phyloP scores from a whole-genome alignment of 2,329 filamentous ascomycete species.

The Penicillium capsulatum region DNA sequence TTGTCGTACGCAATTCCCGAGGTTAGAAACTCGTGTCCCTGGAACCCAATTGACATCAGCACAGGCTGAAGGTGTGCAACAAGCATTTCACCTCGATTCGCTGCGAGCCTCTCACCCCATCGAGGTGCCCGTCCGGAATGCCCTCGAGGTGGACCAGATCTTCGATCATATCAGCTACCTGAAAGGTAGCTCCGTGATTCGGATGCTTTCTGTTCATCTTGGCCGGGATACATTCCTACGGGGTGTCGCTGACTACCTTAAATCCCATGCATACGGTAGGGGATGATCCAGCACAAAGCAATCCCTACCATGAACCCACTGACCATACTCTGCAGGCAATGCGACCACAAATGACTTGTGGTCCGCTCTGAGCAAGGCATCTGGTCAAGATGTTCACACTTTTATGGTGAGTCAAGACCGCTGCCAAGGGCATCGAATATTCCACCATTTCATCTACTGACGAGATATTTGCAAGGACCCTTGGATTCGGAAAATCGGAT shows the following conservation, averaged over 20 bases:
- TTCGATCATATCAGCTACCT: constrained; percentile 96
- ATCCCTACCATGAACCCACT: neutral
- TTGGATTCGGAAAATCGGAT: constrained; percentile 95
- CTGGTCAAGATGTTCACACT: constrained; percentile 75
- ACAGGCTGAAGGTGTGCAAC: constrained; percentile 83
- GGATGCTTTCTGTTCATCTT: constrained; percentile 90
- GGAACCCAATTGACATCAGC: constrained; percentile 35
- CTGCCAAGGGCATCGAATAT: too few relatives aligned
- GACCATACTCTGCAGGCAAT: constrained; percentile 49
- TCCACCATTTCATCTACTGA: neutral
- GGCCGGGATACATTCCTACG: constrained; percentile 83
- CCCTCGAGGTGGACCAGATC: constrained; percentile 94
- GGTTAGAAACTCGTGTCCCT: constrained; percentile 43
- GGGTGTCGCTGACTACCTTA: constrained; percentile 85
- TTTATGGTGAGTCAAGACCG: constrained; percentile 69
- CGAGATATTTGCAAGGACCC: constrained; percentile 52
- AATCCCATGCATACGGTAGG: constrained; percentile 75
- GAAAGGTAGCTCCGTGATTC: constrained; percentile 92
- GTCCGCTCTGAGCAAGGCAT: constrained; percentile 80
- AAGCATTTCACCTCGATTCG: constrained; percentile 82
- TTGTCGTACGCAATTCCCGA: constrained; percentile 65
- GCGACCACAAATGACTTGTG: constrained; percentile 90
- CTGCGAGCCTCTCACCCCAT: constrained; percentile 92
- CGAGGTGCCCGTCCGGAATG: constrained; percentile 89
- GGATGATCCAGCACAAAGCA: constrained; percentile 1